Percentiles rank a stretch among this genome's conserved stretches.
Evolutionary conservation across 345 rosid species (phyloP).

Genomic region (Psidium friedrichsthalianum): DNA sequence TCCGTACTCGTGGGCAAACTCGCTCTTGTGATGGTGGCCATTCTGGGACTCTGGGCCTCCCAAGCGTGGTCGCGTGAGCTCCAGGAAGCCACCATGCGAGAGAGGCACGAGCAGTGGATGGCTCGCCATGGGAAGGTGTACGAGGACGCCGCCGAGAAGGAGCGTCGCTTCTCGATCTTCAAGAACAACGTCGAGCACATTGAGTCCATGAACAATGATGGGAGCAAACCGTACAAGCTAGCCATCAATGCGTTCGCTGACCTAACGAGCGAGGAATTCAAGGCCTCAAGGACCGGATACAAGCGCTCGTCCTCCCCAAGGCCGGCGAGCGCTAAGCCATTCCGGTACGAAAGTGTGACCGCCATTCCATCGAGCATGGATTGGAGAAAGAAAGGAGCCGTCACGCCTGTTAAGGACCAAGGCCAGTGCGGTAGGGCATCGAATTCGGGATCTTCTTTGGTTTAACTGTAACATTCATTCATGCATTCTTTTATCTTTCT

Average conservation of each 20-base stretch:
- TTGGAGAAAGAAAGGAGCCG: conserved; percentile 24
- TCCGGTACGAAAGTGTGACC: neutral
- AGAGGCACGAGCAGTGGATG: conserved; percentile 14
- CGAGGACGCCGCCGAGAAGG: conserved; percentile 10
- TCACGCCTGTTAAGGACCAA: conserved; percentile 23
- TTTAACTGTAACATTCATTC: neutral
- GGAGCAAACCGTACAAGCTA: conserved; percentile 18
- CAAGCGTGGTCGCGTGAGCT: neutral
- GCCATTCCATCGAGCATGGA: conserved; percentile 6
- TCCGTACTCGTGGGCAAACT: neutral
- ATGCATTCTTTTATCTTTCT: neutral
- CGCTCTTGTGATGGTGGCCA: neutral
- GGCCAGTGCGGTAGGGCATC: conserved; percentile 10
- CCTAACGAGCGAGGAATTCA: conserved; percentile 16
- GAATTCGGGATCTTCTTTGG: neutral
- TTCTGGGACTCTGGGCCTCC: neutral
- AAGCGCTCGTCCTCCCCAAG: neutral
- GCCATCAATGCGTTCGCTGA: conserved; percentile 28
- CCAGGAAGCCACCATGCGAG: neutral
- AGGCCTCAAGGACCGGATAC: conserved; percentile 2
- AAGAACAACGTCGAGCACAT: conserved; percentile 17
- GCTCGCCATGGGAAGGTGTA: conserved; percentile 1
- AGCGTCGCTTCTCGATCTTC: conserved; percentile 19
- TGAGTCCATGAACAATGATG: conserved; percentile 14
- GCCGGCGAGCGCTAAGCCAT: neutral